These are phyloP conservation scores for Cladosporium velox DNA, from an alignment of 2,329 filamentous ascomycete genomes.

Conservation along the genomic window DNA sequence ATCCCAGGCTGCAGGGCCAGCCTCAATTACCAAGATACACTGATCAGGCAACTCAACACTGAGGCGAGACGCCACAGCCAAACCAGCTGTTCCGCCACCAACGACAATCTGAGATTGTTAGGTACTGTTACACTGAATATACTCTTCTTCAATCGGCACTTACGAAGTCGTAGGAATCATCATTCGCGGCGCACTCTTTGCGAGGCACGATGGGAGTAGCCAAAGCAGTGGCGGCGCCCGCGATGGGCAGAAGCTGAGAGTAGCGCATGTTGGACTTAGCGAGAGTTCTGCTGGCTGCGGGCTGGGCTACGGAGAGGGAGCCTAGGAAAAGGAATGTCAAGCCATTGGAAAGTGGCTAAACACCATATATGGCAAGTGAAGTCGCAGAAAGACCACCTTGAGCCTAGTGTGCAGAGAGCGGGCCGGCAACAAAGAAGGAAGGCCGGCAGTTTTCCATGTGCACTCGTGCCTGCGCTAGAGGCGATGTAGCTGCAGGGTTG, in stretches of 20 bases:
- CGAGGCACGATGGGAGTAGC: constrained; percentile 16
- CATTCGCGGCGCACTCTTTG: constrained; percentile 16
- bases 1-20: constrained; percentile 27
- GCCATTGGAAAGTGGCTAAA: background rate
- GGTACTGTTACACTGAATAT: background rate
- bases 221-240: constrained; percentile 11
- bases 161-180: constrained; percentile 21
- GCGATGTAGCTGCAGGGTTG: constrained; percentile 13
- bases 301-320: background rate
- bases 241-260: constrained; percentile 11
- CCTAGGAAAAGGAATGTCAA: background rate
- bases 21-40: constrained; percentile 31
- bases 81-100: constrained; percentile 27
- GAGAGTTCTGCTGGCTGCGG: background rate
- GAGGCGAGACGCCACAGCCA: constrained; percentile 29
- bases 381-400: constrained; percentile 4
- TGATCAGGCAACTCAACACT: constrained; percentile 24
- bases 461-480: constrained; percentile 12
- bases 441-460: constrained; percentile 13
- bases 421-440: constrained; percentile 3
- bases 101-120: constrained; percentile 30
- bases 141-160: background rate
- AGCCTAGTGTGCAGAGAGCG: constrained; percentile 3
- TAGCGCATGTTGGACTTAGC: constrained; percentile 5
- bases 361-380: constrained; percentile 9